These are phyloP conservation scores for Nannochloropsis gaditana DNA, from an alignment of 108 stramenopile genomes.

Conservation along the genomic window DNA sequence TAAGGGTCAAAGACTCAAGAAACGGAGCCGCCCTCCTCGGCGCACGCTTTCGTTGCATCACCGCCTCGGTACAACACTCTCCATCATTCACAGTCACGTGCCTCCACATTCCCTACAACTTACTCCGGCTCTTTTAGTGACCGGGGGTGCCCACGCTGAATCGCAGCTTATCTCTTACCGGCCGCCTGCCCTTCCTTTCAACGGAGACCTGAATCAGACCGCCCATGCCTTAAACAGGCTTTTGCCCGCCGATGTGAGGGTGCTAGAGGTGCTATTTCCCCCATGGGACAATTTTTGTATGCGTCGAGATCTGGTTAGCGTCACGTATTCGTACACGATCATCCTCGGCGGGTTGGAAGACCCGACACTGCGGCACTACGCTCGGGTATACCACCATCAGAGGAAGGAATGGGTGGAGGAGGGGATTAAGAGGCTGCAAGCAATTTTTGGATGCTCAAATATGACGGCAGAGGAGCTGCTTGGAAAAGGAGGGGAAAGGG, in stretches of 20 bases:
- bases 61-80: neutral
- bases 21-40: neutral
- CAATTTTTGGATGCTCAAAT: no score
- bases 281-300: neutral
- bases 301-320: neutral
- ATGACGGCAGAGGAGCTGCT: no score
- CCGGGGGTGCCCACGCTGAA: neutral
- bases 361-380: neutral
- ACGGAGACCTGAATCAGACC: neutral
- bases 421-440: neutral
- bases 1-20: neutral
- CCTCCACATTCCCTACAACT: neutral
- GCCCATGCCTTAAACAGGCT: neutral
- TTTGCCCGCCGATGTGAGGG: neutral
- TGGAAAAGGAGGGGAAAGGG: no score
- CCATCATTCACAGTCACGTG: neutral
- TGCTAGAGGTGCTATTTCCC: neutral
- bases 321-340: neutral
- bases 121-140: neutral
- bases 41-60: neutral
- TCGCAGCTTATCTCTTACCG: neutral
- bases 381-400: neutral
- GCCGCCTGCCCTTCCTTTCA: neutral
- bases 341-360: neutral
- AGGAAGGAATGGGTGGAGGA: neutral